Conservation (phyloP, 2,329 filamentous ascomycete species). For the Ceratocystiopsis minuta region DNA sequence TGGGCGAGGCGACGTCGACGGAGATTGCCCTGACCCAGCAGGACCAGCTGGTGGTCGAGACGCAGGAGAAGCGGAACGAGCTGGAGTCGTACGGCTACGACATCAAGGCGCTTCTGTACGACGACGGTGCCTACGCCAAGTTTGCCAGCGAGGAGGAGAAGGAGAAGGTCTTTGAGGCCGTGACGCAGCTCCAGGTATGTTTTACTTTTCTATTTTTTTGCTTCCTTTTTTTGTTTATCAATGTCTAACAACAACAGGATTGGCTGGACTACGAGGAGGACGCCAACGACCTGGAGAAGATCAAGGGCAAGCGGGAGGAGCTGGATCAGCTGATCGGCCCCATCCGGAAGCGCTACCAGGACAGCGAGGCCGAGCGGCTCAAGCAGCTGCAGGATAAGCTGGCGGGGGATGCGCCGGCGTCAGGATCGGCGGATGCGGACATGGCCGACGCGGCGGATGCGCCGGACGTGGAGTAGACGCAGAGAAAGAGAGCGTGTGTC, state of each 20-base stretch:
- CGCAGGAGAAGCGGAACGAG: constrained; percentile 99
- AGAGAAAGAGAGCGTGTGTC: constrained; percentile 11
- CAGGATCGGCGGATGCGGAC: constrained; percentile 30
- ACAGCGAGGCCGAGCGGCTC: constrained; percentile 64
- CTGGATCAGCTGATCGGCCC: constrained; percentile 80
- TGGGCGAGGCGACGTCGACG: constrained; percentile 55
- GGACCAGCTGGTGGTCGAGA: constrained; percentile 95
- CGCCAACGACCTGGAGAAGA: constrained; percentile 42
- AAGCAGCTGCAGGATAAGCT: constrained; percentile 57
- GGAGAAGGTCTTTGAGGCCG: constrained; percentile 36
- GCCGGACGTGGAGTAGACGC: constrained; percentile 25
- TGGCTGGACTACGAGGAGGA: constrained; percentile 98
- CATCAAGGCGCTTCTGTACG: constrained; percentile 56
- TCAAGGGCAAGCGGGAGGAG: constrained; percentile 72
- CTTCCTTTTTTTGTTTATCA: neutral
- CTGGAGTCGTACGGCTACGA: constrained; percentile 97
- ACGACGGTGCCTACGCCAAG: constrained; percentile 4
- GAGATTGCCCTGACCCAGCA: constrained; percentile 90
- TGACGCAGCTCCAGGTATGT: constrained; percentile 64
- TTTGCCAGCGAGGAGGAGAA: constrained; percentile 9
- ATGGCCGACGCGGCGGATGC: constrained; percentile 47
- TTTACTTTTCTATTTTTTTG: constrained; percentile 6
- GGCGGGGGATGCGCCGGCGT: constrained; percentile 45
- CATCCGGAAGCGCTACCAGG: constrained; percentile 79
- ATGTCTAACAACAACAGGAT: constrained; percentile 40